Conservation (phyloP, 2,329 filamentous ascomycete genomes). For the Arthrobotrys musiformis region DNA sequence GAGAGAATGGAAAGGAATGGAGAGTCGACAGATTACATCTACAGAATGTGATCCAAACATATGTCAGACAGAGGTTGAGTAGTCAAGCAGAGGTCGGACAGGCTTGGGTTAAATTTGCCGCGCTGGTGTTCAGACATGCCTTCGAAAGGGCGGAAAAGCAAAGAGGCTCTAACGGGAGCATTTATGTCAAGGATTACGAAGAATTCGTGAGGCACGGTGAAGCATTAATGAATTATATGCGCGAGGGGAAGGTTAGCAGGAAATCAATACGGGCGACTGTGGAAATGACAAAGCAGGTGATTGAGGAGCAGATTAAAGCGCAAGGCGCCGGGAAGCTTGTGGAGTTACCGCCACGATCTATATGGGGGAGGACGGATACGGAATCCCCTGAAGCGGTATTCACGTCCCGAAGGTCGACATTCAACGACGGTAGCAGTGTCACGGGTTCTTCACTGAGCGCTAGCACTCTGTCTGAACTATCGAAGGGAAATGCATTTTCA, state of each 20-base stretch:
- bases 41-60: constrained; percentile 58
- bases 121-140: constrained; percentile 43
- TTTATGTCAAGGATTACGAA: constrained; percentile 51
- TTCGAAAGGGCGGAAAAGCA: constrained; percentile 51
- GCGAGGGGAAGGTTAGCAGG: constrained; percentile 46
- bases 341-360: constrained; percentile 31
- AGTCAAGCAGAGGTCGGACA: constrained; percentile 39
- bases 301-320: constrained; percentile 31
- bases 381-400: constrained; percentile 45
- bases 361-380: constrained; percentile 47
- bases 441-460: constrained; percentile 47
- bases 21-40: constrained; percentile 58
- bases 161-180: constrained; percentile 24
- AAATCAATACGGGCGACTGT: constrained; percentile 39
- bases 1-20: constrained; percentile 56
- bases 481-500: constrained; percentile 46
- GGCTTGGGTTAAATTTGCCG: constrained; percentile 51
- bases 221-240: constrained; percentile 32
- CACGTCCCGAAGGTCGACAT: constrained; percentile 39
- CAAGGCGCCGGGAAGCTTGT: constrained; percentile 34
- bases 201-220: constrained; percentile 47
- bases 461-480: constrained; percentile 45
- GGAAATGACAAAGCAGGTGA: constrained; percentile 28
- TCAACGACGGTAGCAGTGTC: constrained; percentile 39
- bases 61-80: constrained; percentile 32